Evolutionary conservation across 2,329 filamentous ascomycete species (phyloP), one percentile per base, ranked within the genome.

Genomic region (Colletotrichum godetiae): DNA sequence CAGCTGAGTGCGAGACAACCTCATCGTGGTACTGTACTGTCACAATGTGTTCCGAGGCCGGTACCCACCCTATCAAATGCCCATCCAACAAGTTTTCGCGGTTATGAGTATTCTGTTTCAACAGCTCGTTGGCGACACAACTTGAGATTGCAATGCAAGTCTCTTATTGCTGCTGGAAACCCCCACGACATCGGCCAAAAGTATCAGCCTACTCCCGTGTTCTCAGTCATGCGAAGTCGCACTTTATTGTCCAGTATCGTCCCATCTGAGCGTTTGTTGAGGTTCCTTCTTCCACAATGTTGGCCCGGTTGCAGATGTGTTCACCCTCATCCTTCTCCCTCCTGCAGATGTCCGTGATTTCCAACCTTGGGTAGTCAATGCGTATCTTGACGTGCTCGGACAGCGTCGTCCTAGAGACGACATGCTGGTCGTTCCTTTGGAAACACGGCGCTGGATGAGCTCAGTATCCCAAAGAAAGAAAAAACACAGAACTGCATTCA

Each of bases 71-170:
- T 31, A 19, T 13, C n/a, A 35, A 5, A 24, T 27, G 61, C 46
- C 37, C 49, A 57, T 58, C 29, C 57, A 58, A 42, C 19, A 19
- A 42, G 68, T 53, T 52, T 22, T 12, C 59, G 49, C 27, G 37
- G 42, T 55, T 37, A n/a, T 42, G 27, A 29, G 37, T 31, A 31
- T 55, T n/a, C 12, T 62, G 57, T 63, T 68, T 58, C 24, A 55
- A 58, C 33, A 19, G 53, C 31, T 59, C 31, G 22, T 68, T 12
- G 69, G 31, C 52, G 65, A 37, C 33, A 61, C 56, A 60, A 24
- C 29, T 57, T 22, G 61, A 3, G 27, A 29, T 29, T 29, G 27
- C 27, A 61, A 61, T 55, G 35, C n/a, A 58, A 33, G 33, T n/a
- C 33, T 22, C 19, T 10, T 22, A 46, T 6, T 27, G 24, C 31